Evolutionary conservation across 176 grass and related monocot species (phyloP).

Genomic region (Carex scoparia): DNA sequence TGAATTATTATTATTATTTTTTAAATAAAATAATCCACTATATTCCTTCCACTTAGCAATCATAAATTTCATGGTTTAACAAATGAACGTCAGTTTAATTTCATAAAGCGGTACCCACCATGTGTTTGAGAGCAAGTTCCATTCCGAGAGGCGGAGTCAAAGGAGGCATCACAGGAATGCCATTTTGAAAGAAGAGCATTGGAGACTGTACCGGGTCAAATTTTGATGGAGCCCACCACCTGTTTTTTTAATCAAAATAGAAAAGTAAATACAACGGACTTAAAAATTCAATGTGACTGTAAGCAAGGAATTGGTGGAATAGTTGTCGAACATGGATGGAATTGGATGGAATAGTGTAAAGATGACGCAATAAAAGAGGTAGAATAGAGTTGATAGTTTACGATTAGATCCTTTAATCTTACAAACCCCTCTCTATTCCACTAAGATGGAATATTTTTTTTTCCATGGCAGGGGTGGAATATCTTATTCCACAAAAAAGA

Average conservation of each 20-base stretch:
- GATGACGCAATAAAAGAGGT: neutral
- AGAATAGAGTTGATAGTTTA: neutral
- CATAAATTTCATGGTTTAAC: neutral
- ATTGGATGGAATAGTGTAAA: neutral
- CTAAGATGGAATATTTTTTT: neutral
- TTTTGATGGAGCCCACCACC: constrained; percentile 91
- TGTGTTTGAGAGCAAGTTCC: constrained; percentile 66
- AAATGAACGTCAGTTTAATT: neutral
- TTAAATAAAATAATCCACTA: no score
- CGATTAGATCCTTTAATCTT: neutral
- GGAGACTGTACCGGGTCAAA: constrained; percentile 74
- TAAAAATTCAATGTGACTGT: no score
- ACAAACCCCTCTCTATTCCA: neutral
- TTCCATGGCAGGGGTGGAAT: neutral
- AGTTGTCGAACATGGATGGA: neutral
- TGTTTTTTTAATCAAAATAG: constrained; percentile 23
- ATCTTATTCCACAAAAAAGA: neutral
- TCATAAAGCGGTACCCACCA: constrained; percentile 38
- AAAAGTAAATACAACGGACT: neutral
- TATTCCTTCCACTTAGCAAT: no score
- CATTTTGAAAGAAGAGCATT: constrained; percentile 88
- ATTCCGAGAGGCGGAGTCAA: constrained; percentile 56
- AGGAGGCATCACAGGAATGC: constrained; percentile 57
- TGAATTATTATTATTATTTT: no score
- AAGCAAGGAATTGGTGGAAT: neutral